Conservation (phyloP, 257 asterid genomes). For the Solanum arcanum region DNA sequence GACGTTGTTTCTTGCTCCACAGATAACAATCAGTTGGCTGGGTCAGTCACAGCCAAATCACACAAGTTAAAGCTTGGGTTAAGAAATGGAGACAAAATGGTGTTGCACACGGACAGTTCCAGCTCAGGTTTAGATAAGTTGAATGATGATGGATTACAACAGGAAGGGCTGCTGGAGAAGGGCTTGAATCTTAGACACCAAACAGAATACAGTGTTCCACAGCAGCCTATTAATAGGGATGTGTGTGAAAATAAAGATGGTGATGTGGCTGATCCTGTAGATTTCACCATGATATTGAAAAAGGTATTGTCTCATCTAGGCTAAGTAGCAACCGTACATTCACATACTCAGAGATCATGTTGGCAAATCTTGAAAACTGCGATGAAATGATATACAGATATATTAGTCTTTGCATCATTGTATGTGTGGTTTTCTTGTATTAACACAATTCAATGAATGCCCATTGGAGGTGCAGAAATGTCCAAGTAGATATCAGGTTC, state of each 20-base stretch:
- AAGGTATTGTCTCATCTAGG: slow-evolving; percentile 40
- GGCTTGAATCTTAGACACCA: slow-evolving; percentile 22
- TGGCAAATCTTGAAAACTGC: background rate
- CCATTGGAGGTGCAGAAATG: background rate
- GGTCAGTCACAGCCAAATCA: slow-evolving; percentile 4
- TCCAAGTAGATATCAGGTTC: background rate
- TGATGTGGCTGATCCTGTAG: slow-evolving; percentile 24
- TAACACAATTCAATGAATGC: background rate
- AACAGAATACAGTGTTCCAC: slow-evolving; percentile 26
- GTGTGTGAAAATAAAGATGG: slow-evolving; percentile 21
- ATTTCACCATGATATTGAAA: slow-evolving; percentile 45
- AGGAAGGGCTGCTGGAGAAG: slow-evolving; percentile 22
- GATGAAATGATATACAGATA: background rate
- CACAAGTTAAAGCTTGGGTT: slow-evolving; percentile 14
- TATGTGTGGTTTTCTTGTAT: background rate
- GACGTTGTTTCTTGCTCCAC: slow-evolving; percentile 38
- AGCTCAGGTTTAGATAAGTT: slow-evolving; percentile 20
- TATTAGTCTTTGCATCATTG: background rate
- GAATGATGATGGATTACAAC: slow-evolving; percentile 25
- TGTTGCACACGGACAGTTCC: slow-evolving; percentile 19
- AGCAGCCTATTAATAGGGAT: slow-evolving; percentile 15
- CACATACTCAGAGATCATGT: background rate
- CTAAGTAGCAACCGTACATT: background rate
- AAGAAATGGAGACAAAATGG: slow-evolving; percentile 21
- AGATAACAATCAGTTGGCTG: slow-evolving; percentile 11